Evolutionary conservation across 805 yeast species (phyloP).

Genomic region (Pichia manshurica): DNA sequence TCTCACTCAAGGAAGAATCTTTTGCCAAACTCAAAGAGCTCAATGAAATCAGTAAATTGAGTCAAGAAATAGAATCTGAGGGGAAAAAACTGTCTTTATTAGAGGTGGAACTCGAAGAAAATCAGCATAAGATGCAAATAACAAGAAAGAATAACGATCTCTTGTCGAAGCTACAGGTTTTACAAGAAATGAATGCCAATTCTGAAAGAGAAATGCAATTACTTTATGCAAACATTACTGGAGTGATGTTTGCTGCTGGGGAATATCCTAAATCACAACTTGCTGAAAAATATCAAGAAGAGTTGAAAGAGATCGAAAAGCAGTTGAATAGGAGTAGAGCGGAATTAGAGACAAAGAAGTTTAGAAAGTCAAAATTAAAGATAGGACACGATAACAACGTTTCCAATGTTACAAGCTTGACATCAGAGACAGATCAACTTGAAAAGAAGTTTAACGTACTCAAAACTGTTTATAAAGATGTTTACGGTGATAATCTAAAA

Average conservation of each 20-base stretch:
- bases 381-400: slow-evolving; percentile 1
- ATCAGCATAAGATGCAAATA: slow-evolving; percentile 44
- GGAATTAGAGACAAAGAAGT: slow-evolving; percentile 12
- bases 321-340: slow-evolving; percentile 12
- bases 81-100: slow-evolving; percentile 33
- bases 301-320: slow-evolving; percentile 9
- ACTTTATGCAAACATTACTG: slow-evolving; percentile 4
- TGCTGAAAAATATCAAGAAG: slow-evolving; percentile 1
- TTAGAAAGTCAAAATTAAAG: slow-evolving; percentile 10
- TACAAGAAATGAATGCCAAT: slow-evolving; percentile 16
- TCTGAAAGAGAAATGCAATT: slow-evolving; percentile 18
- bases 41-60: slow-evolving; percentile 28
- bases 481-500: slow-evolving; percentile 32
- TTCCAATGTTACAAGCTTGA: neutral
- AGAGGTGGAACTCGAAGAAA: slow-evolving; percentile 46
- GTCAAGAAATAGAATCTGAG: slow-evolving; percentile 32
- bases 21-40: slow-evolving; percentile 28
- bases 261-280: slow-evolving; percentile 14
- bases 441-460: slow-evolving; percentile 1
- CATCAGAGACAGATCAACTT: neutral
- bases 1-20: slow-evolving; percentile 35
- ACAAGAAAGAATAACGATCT: slow-evolving; percentile 55
- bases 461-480: slow-evolving; percentile 14
- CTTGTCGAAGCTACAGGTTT: slow-evolving; percentile 43
- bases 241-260: slow-evolving; percentile 3